Evolutionary conservation across 805 yeast genomes (phyloP), one percentile per base, ranked within the genome.

Genomic region (Yamadazyma sp.): DNA sequence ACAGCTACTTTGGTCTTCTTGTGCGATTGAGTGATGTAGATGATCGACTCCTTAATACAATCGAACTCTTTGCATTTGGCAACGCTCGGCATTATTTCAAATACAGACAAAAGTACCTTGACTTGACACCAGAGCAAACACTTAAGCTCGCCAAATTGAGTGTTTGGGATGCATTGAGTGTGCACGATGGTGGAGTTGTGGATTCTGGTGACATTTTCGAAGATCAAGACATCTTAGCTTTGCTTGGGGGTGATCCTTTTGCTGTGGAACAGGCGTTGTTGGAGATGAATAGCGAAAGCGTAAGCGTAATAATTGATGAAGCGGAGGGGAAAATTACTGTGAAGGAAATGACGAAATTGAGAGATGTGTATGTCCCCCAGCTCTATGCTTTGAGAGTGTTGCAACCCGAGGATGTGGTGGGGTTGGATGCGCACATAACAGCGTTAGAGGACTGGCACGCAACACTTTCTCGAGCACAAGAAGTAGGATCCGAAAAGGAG

Each of bases 1-100:
- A 25, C 14, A 34, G 20, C 20, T 34, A 34, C 14, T 34, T 34
- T n/a, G n/a, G 5, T 4, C 14, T 17, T 25, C 36, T 33, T 24
- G 9, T 11, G 18, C n/a, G n/a, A n/a, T n/a, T n/a, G n/a, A n/a
- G n/a, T n/a, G n/a, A n/a, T n/a, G n/a, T n/a, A n/a, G n/a, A n/a
- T n/a, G n/a, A 11, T 11, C 28, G 13, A 19, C 13, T 33, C 16
- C 5, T 24, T 11, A 37, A 37, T 18, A 37, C 35, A 7, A 22
- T 62, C 5, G 74, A 68, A 49, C 52, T 68, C 21, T 67, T 65
- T 42, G 50, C 70, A 2, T 66, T 61, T 44, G 74, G 74, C 2
- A 54, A 53, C 32, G 49, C 50, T 19, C 38, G 43, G 3, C 54
- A 55, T 28, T 64, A 62, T 41, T 24, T 42, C 6, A 35, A 47